Percentiles rank a stretch among this genome's conserved stretches.
phyloP scores from a whole-genome alignment of 768 basidiomycete species.

The Panaeolus papilionaceus region DNA sequence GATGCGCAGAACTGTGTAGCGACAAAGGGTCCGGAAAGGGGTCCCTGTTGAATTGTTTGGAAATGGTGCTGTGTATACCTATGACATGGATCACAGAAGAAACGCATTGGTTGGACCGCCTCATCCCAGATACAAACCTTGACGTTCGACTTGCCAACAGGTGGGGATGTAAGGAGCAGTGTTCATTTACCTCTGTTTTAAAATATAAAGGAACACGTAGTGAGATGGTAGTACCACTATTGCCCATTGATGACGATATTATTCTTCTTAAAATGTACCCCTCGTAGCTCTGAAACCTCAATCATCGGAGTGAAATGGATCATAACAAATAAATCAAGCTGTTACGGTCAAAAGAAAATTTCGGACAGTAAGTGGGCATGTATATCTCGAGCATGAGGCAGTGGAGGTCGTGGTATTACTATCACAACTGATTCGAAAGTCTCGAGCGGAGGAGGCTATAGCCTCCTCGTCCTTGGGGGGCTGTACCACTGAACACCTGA shows the following conservation, averaged over 20 bases:
- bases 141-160: conserved; percentile 46
- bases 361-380: neutral
- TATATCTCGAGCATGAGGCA: neutral
- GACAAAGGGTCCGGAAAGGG: no score
- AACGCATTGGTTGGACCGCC: conserved; percentile 24
- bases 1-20: no score
- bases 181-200: conserved; percentile 34
- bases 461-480: no score
- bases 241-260: neutral
- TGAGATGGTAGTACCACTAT: neutral
- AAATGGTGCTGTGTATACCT: no score
- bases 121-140: conserved; percentile 32
- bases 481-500: no score
- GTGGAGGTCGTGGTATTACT: neutral
- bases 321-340: neutral
- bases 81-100: no score
- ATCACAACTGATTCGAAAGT: neutral
- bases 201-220: neutral
- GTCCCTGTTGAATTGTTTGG: no score
- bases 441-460: neutral
- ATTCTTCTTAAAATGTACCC: neutral
- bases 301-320: neutral
- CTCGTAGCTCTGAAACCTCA: neutral
- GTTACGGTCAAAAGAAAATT: neutral
- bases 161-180: conserved; percentile 54